A percentile compares a stretch with the other conserved stretches of the same genome.
These are phyloP conservation scores for Trypanosoma lewisi DNA, from an alignment of 208 protist genomes.

Conservation along the genomic window DNA sequence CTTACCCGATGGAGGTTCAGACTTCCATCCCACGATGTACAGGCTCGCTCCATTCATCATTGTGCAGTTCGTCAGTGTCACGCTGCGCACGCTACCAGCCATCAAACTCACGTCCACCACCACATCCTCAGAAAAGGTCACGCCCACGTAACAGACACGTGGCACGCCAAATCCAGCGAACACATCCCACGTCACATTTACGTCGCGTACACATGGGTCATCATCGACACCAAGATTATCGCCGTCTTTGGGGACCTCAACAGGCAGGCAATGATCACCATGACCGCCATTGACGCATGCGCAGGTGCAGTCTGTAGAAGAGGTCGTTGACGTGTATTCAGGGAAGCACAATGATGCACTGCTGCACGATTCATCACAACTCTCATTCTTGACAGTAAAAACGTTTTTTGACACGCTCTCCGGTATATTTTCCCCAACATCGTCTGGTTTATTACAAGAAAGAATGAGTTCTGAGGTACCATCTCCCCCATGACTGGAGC, in stretches of 20 bases:
- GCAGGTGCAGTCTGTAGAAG: background rate
- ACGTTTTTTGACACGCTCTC: background rate
- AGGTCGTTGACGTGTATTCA: no score
- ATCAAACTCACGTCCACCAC: no score
- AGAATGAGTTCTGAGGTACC: background rate
- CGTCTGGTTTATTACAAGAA: background rate
- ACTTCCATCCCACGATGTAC: no score
- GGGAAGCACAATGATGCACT: no score
- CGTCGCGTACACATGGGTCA: constrained; percentile 9
- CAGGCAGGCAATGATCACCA: constrained; percentile 12
- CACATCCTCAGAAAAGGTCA: no score
- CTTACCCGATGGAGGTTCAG: no score
- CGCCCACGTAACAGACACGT: constrained; percentile 10
- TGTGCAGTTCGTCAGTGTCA: no score
- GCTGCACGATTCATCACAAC: background rate
- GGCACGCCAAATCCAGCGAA: background rate
- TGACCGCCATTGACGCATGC: constrained; percentile 3
- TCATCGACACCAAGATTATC: background rate
- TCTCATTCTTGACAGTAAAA: background rate
- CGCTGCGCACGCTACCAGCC: no score
- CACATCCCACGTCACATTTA: constrained; percentile 12
- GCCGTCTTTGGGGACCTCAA: background rate
- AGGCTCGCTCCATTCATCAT: no score
- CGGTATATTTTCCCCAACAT: background rate
- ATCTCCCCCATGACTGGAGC: background rate